These are phyloP conservation scores for Keithomyces neogunnii DNA, from an alignment of 2,329 filamentous ascomycete species.

Conservation along the genomic window DNA sequence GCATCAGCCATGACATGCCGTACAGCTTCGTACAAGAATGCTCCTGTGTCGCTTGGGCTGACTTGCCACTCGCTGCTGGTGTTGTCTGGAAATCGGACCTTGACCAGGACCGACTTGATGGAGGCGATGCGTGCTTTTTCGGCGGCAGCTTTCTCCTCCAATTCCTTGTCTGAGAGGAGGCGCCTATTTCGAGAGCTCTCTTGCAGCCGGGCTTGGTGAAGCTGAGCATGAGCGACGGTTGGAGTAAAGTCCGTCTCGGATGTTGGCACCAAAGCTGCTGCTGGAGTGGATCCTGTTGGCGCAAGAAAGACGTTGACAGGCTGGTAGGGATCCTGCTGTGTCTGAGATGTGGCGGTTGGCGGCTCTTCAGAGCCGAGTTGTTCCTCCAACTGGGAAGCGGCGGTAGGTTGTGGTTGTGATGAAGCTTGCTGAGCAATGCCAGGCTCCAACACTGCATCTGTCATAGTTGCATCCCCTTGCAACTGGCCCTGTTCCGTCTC, in stretches of 20 bases:
- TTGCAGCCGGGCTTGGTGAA: conserved; percentile 61
- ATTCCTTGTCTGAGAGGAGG: conserved; percentile 73
- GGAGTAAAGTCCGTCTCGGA: conserved; percentile 71
- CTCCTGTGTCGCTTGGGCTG: conserved; percentile 57
- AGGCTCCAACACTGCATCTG: conserved; percentile 8
- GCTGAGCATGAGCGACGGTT: conserved; percentile 66
- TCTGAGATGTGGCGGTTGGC: conserved; percentile 1
- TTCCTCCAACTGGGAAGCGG: conserved; percentile 11
- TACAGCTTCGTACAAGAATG: conserved; percentile 67
- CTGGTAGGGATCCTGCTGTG: conserved; percentile 27
- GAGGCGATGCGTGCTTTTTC: conserved; percentile 57
- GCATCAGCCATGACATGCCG: conserved; percentile 58
- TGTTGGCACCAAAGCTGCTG: conserved; percentile 58
- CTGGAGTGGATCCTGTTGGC: conserved; percentile 64
- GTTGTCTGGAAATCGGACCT: conserved; percentile 82
- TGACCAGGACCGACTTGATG: conserved; percentile 62
- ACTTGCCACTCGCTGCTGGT: conserved; percentile 68
- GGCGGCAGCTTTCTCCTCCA: conserved; percentile 59
- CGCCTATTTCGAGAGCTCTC: conserved; percentile 61
- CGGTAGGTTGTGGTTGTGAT: conserved; percentile 3
- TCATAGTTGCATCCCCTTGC: conserved; percentile 16
- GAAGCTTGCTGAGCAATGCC: not conserved
- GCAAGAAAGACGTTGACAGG: conserved; percentile 70
- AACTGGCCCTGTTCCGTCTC: conserved; percentile 6
- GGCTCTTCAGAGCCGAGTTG: conserved; percentile 6